Evolutionary conservation across 257 asterid genomes (phyloP), one percentile per base, ranked within the genome.

Genomic region (Rhazya stricta): DNA sequence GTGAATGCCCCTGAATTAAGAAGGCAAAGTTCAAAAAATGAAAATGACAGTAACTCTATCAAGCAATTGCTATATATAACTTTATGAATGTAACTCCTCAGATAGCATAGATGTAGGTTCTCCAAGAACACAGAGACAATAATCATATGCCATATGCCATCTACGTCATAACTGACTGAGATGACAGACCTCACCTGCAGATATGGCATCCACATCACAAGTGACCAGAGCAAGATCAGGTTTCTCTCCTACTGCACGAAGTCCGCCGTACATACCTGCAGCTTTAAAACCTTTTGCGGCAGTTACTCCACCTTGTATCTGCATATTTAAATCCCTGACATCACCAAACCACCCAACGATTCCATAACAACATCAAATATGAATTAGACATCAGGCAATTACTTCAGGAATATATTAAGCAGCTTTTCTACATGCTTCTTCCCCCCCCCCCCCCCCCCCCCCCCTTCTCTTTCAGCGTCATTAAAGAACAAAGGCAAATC

Each of bases 221-320:
- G 96, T 81, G 80, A 95, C 87, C 56, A 95, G 86, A 15, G 98
- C 96, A 74, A 95, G 96, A 87, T 95, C 98, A 79, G 99, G 99
- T 87, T 95, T 95, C 86, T 95, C 91, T 75, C 99, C 97, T 16
- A 88, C 88, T 63, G 99, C 98, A 76, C 99, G 98, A 75, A 95
- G 75, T 76, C 98, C 98, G 75, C 91, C 99, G 76, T 89, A 92
- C 92, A 91, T 86, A 48, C 99, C 99, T 29, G 98, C 89, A 83
- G 99, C 98, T 84, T 91, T 92, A 83, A 95, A 95, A 62, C 99
- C 99, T 75, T 86, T 86, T 36, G 99, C 96, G 75, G 99, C 99
- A 27, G 94, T 86, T 60, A 95, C 98, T 76, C 99, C 99, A 39
- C 98, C 99, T 9, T 90, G 89, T 81, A 95, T 85, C 99, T 95